Percentiles rank a stretch among this genome's conserved stretches.
Evolutionary conservation across 108 stramenopile genomes (phyloP).

Genomic region (Cyclotella baltica): DNA sequence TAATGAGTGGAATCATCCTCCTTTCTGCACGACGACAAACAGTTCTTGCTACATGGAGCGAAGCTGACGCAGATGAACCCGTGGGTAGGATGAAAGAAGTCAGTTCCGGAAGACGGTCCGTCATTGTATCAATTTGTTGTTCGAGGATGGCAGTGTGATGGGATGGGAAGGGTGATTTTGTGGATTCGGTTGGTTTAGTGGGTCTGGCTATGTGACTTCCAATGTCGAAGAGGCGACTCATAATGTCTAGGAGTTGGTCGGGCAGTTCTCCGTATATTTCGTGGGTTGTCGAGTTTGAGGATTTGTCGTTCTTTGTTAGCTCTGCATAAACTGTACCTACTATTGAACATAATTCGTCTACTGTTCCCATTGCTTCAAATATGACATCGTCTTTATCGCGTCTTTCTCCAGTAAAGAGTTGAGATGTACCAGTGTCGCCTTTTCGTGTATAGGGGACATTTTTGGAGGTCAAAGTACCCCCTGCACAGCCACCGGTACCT

Average conservation of each 20-base stretch:
- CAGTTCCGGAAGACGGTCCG: conserved; percentile 82
- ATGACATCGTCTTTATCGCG: conserved; percentile 73
- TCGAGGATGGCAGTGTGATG: conserved; percentile 72
- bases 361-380: conserved; percentile 87
- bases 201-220: conserved; percentile 86
- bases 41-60: conserved; percentile 80
- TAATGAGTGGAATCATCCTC: conserved; percentile 59
- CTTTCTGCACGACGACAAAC: conserved; percentile 91
- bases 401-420: conserved; percentile 81
- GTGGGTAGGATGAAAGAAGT: conserved; percentile 85
- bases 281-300: conserved; percentile 19
- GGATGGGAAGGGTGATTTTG: conserved; percentile 44
- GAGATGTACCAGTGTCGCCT: conserved; percentile 78
- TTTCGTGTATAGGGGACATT: conserved; percentile 89
- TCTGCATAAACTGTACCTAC: conserved; percentile 81
- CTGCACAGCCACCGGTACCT: conserved; percentile 61
- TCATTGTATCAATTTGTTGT: conserved; percentile 85
- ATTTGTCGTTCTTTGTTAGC: conserved; percentile 24
- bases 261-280: conserved; percentile 61
- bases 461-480: conserved; percentile 66
- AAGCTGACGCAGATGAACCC: conserved; percentile 64
- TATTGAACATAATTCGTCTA: conserved; percentile 85
- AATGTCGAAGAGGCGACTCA: conserved; percentile 87
- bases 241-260: conserved; percentile 72
- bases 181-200: conserved; percentile 2